Evolutionary conservation across 148 eudicot species (phyloP).

Genomic region (Dianthus caryophyllus): DNA sequence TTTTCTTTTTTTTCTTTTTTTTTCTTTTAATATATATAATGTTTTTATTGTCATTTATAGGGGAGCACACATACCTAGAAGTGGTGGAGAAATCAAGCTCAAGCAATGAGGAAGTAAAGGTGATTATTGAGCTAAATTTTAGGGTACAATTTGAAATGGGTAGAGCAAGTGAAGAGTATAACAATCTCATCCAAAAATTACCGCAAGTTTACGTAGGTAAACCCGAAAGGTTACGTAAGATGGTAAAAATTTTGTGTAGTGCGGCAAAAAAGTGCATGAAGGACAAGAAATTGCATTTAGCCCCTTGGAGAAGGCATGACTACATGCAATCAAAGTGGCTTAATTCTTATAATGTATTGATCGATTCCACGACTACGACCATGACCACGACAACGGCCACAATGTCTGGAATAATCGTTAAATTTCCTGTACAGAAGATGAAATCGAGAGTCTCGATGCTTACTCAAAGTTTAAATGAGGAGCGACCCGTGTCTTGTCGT

Average conservation of each 20-base stretch:
- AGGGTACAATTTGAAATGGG: constrained; percentile 80
- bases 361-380: not conserved
- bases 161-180: constrained; percentile 73
- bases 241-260: constrained; percentile 56
- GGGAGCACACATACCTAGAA: constrained; percentile 86
- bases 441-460: constrained; percentile 10
- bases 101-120: constrained; percentile 51
- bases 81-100: constrained; percentile 51
- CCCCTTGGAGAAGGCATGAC: constrained; percentile 85
- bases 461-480: not conserved
- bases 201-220: constrained; percentile 84
- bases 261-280: constrained; percentile 90
- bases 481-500: not conserved
- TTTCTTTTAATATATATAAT: not conserved
- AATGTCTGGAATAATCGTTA: too few species aligned
- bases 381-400: not conserved
- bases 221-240: constrained; percentile 46
- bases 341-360: constrained; percentile 29
- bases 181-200: constrained; percentile 44
- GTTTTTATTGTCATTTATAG: too few species aligned
- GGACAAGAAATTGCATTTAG: constrained; percentile 87
- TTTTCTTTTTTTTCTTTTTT: too few species aligned
- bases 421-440: not conserved
- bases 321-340: constrained; percentile 93
- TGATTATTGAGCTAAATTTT: constrained; percentile 69